Base-by-base conservation (phyloP, 352 stramenopile species). In the Pythium inflatum region DNA sequence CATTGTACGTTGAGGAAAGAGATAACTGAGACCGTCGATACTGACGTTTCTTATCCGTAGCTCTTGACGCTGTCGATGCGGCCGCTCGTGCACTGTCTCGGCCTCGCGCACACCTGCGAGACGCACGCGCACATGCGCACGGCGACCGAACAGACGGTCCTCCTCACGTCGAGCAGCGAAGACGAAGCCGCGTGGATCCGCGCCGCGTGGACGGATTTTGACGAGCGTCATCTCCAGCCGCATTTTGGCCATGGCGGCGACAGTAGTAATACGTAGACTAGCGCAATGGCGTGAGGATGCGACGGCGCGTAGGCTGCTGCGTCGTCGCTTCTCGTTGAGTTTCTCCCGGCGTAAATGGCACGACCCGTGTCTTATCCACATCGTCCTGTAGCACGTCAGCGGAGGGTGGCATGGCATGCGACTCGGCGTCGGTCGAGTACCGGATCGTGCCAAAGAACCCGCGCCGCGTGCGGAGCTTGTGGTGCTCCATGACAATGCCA, bases 111-210 rank as follows among this genome's bases (percentile, higher is more conserved):
- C 31, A 78, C 51, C 27, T 80, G 74, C 30, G 58, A 71, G 3
- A 64, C 59, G 18, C 74, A 80, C 33, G 61, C 66, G 0, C 66
- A 63, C 33, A 49, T 73, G 14, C 73, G 70, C 18, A 36, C 12
- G 5, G 62, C 7, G 16, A 43, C n/a, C 36, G 71, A 78, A 59
- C 61, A 64, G 7, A 60, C 68, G 36, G 59, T 66, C n/a, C 54
- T 80, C 38, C 49, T 80, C 3, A 67, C 70, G 2, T 69, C 74
- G 1, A 65, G 38, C 28, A 68, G 60, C 40, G 74, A 80, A 31
- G 46, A 78, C 33, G 74, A 80, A n/a, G 70, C 66, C 5, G 69
- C 70, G 43, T 80, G 74, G 74, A 70, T 75, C 56, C 68, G 68
- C 20, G 68, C 71, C 30, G 68, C 68, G 56, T 75, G 68, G 68